Conservation (phyloP, 164 flowering plant genomes). For the Saururus chinensis region DNA sequence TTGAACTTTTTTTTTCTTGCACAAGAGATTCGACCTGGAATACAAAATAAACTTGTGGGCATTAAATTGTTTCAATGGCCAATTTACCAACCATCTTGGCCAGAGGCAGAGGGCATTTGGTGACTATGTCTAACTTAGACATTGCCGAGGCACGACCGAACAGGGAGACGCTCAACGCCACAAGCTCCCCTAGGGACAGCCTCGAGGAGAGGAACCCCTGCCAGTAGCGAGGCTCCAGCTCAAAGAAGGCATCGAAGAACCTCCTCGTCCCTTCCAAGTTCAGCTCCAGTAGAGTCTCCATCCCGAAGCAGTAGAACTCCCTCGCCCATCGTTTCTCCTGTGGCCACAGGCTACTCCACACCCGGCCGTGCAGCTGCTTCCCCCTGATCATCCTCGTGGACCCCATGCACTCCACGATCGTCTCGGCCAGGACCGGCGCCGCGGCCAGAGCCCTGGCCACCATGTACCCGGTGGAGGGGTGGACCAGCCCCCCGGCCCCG, state of each 20-base stretch:
- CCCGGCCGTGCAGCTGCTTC: slow-evolving; percentile 26
- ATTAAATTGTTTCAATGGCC: slow-evolving; percentile 34
- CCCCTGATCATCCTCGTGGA: slow-evolving; percentile 75
- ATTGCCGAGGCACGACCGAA: slow-evolving; percentile 45
- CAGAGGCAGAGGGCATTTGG: slow-evolving; percentile 61
- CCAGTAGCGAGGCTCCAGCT: slow-evolving; percentile 53
- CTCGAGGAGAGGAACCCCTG: slow-evolving; percentile 46
- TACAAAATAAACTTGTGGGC: no score
- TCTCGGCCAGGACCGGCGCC: slow-evolving; percentile 35
- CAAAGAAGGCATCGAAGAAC: slow-evolving; percentile 75
- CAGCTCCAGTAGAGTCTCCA: slow-evolving; percentile 73
- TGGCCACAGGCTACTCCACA: slow-evolving; percentile 69
- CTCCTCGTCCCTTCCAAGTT: slow-evolving; percentile 54
- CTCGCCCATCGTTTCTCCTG: slow-evolving; percentile 28
- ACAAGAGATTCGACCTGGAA: no score
- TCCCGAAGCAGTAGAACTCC: slow-evolving; percentile 62
- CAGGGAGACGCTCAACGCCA: slow-evolving; percentile 30
- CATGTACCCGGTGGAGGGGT: slow-evolving; percentile 69
- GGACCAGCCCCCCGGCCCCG: slow-evolving; percentile 57
- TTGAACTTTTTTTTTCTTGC: no score
- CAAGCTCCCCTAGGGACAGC: slow-evolving; percentile 41
- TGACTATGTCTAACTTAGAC: slow-evolving; percentile 50
- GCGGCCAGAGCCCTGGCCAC: slow-evolving; percentile 43
- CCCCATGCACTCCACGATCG: slow-evolving; percentile 61
- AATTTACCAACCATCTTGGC: slow-evolving; percentile 47